phyloP scores from a whole-genome alignment of 345 rosid genomes.

The Ceriops zippeliana region DNA sequence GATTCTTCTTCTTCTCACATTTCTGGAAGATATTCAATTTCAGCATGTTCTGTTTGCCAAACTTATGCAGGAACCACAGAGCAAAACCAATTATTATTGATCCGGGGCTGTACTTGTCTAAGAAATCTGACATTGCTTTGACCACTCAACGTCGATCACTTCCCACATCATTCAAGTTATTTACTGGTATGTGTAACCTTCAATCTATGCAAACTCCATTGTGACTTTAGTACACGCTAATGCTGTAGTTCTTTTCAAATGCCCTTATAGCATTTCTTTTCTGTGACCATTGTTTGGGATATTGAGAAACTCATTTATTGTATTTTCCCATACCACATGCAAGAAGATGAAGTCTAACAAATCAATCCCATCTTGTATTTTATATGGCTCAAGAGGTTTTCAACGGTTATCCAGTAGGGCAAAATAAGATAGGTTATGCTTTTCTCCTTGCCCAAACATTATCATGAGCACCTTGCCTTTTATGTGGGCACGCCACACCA shows the following conservation, averaged over 20 bases:
- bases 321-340: background rate
- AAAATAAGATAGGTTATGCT: background rate
- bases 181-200: slow-evolving; percentile 53
- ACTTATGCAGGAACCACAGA: slow-evolving; percentile 63
- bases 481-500: background rate
- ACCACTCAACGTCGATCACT: slow-evolving; percentile 87
- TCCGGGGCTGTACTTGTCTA: slow-evolving; percentile 89
- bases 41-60: slow-evolving; percentile 4
- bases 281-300: background rate
- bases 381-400: too few species aligned
- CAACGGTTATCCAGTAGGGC: background rate
- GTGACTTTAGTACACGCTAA: background rate
- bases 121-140: slow-evolving; percentile 79
- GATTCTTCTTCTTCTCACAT: background rate
- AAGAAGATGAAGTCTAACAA: background rate
- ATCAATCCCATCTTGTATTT: background rate
- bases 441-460: background rate
- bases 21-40: background rate
- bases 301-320: background rate
- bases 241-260: background rate
- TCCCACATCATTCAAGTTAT: slow-evolving; percentile 82
- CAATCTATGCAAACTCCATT: slow-evolving; percentile 7
- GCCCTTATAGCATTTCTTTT: background rate
- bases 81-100: slow-evolving; percentile 86
- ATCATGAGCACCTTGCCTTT: background rate